Evolutionary conservation across 1,139 yeast species (phyloP).

Genomic region (Pichia sp.): DNA sequence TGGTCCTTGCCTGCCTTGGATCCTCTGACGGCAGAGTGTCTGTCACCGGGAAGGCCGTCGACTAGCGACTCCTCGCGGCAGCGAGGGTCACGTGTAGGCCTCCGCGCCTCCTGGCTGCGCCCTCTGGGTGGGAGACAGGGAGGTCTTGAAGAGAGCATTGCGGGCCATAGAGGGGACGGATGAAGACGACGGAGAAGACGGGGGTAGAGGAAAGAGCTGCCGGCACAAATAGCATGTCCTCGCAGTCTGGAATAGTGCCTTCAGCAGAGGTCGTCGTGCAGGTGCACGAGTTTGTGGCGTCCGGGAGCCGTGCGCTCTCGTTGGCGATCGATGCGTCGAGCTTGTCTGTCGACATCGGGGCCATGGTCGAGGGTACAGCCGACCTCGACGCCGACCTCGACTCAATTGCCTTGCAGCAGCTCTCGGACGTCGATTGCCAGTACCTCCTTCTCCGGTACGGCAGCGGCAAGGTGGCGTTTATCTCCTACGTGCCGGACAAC

Average conservation of each 20-base stretch:
- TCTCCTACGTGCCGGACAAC: slow-evolving; percentile 81
- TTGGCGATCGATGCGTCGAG: neutral
- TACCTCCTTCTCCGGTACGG: slow-evolving; percentile 52
- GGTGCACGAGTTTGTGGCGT: neutral
- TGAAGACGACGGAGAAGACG: neutral
- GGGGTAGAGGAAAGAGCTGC: neutral
- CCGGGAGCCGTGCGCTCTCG: neutral
- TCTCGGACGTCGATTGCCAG: slow-evolving; percentile 50
- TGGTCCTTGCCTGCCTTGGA: too few species aligned
- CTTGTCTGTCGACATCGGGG: slow-evolving; percentile 19
- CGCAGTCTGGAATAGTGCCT: neutral
- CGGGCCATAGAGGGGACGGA: too few species aligned
- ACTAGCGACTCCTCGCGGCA: too few species aligned
- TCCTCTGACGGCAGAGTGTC: too few species aligned
- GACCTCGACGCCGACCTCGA: slow-evolving; percentile 38
- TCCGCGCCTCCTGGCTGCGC: too few species aligned
- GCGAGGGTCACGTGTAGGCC: too few species aligned
- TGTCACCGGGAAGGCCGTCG: too few species aligned
- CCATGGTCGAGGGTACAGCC: neutral
- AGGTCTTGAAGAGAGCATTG: too few species aligned
- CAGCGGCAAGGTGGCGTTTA: slow-evolving; percentile 42
- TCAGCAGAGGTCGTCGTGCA: neutral
- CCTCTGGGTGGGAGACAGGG: too few species aligned
- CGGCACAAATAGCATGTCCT: neutral
- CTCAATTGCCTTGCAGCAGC: slow-evolving; percentile 31